Evolutionary conservation across 768 basidiomycete genomes (phyloP).

Genomic region (Vishniacozyma victoriae): DNA sequence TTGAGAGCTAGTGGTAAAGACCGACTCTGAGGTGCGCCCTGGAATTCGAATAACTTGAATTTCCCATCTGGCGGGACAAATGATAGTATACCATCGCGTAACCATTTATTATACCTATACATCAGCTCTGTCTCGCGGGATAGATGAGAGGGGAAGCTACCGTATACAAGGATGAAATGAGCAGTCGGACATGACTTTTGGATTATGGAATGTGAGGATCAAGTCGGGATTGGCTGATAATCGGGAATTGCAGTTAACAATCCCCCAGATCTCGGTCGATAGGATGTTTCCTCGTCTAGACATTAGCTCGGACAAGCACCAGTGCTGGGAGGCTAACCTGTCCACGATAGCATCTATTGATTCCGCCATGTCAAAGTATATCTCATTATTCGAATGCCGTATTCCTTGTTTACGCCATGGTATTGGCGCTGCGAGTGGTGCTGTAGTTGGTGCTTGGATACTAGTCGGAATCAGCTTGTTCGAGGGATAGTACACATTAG

Average conservation of each 20-base stretch:
- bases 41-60: conserved; percentile 79
- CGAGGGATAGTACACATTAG: not conserved
- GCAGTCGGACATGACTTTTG: conserved; percentile 66
- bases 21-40: conserved; percentile 33
- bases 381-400: conserved; percentile 79
- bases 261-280: conserved; percentile 65
- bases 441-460: conserved; percentile 41
- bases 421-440: conserved; percentile 77
- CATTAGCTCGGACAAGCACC: conserved; percentile 7
- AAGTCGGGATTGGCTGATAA: conserved; percentile 85
- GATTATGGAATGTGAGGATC: conserved; percentile 67
- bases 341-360: conserved; percentile 71
- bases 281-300: conserved; percentile 63
- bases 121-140: conserved; percentile 2
- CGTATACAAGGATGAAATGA: conserved; percentile 90
- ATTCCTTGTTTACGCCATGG: conserved; percentile 86
- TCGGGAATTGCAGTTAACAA: conserved; percentile 67
- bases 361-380: conserved; percentile 86
- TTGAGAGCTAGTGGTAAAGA: conserved; percentile 30
- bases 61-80: conserved; percentile 91
- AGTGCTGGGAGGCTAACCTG: conserved; percentile 52
- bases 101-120: conserved; percentile 69
- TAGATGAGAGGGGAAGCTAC: conserved; percentile 47
- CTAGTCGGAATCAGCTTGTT: conserved; percentile 14
- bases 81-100: conserved; percentile 67